Evolutionary conservation across 1,284 basidiomycete genomes (phyloP), one percentile per base, ranked within the genome.

Genomic region (Ceratobasidium sp.): DNA sequence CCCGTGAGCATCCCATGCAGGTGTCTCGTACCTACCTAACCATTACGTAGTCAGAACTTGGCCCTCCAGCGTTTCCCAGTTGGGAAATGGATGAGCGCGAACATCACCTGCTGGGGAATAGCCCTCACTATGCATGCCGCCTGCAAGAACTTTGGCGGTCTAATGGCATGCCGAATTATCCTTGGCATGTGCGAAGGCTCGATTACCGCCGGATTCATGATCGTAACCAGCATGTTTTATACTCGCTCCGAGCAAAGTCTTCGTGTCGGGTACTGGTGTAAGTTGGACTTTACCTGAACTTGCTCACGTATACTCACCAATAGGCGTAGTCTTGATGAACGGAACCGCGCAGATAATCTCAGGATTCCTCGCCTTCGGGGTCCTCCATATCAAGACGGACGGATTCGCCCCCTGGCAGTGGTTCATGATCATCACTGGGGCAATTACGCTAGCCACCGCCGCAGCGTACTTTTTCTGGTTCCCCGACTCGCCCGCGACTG

Each of bases 351-450:
- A 74, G 32, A 76, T 79, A 32, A 55, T 79, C 38, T 75, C 77
- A 29, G 75, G 75, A 2, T 74, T 79, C 69, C 69, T 79, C 38
- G 76, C 78, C 1, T 79, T 76, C 60, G 79, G 77, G 3, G 75
- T 76, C 47, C 73, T 72, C 15, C 77, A 77, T 54, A 73, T 76
- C 69, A 56, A 68, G 1, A 73, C 75, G 0, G 69, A 69, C 0
- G 62, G 50, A 1, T 68, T 68, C 25, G 65, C 65, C 13, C 65
- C 65, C 43, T 74, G 70, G 73, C 74, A 77, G 69, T 77, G 75
- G 76, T 72, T 74, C 43, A 75, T 79, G 74, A 76, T 80, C 71
- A 75, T 76, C 68, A 75, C 74, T 27, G 43, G 73, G 40, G 45
- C 76, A 29, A 65, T 75, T 32, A 73, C 76, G 10, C 62, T 77